phyloP scores from a whole-genome alignment of 176 grass and related monocot species.

The Saccharum spontaneum region DNA sequence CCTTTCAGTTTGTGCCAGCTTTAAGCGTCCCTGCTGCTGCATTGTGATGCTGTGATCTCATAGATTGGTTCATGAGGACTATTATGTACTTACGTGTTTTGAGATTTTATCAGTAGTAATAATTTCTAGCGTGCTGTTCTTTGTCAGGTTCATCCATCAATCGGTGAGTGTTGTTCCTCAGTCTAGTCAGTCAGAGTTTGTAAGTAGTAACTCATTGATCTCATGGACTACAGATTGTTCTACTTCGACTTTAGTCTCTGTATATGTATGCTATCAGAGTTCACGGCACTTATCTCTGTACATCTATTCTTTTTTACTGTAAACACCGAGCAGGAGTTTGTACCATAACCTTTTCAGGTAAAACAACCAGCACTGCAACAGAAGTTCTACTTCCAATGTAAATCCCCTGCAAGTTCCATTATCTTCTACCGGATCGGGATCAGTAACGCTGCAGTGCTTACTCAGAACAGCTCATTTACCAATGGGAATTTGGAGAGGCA shows the following conservation, averaged over 20 bases:
- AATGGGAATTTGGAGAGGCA: slow-evolving; percentile 53
- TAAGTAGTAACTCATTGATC: not conserved
- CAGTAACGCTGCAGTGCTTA: slow-evolving; percentile 38
- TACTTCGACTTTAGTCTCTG: not conserved
- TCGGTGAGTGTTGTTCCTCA: not conserved
- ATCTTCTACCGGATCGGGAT: slow-evolving; percentile 54
- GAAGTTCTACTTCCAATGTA: slow-evolving; percentile 61
- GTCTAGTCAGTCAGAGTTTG: not conserved
- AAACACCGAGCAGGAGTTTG: slow-evolving; percentile 28
- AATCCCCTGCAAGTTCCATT: slow-evolving; percentile 58
- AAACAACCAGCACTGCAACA: slow-evolving; percentile 48
- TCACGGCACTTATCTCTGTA: slow-evolving; percentile 14
- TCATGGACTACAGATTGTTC: slow-evolving; percentile 17
- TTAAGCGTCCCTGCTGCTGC: not conserved
- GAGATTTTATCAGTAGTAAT: slow-evolving; percentile 5
- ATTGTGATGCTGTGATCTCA: not conserved
- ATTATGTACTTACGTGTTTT: not conserved
- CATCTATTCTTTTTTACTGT: slow-evolving; percentile 20
- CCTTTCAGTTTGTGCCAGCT: slow-evolving; percentile 23
- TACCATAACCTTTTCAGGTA: slow-evolving; percentile 23
- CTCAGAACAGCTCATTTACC: slow-evolving; percentile 52
- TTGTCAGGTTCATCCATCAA: slow-evolving; percentile 7
- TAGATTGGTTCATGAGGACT: slow-evolving; percentile 8
- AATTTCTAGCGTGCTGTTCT: not conserved
- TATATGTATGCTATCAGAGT: not conserved